These are phyloP conservation scores for Bimuria novae-zelandiae DNA, from an alignment of 2,329 filamentous ascomycete species.

Conservation along the genomic window DNA sequence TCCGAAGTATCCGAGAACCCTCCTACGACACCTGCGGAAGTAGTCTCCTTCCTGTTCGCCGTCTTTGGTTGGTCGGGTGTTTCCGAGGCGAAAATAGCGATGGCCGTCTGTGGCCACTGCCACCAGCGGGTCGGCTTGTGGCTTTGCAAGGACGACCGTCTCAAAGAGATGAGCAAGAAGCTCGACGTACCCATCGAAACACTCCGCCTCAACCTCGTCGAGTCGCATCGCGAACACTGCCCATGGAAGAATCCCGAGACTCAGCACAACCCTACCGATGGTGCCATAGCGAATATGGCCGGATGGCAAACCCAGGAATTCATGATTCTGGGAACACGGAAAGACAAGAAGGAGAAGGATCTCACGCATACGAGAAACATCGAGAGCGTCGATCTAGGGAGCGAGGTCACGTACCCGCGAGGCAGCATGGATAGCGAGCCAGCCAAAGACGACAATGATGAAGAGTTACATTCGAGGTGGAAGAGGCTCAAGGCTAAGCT, in stretches of 20 bases:
- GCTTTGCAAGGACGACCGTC: slow-evolving; percentile 67
- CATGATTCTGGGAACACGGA: slow-evolving; percentile 32
- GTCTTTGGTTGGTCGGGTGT: slow-evolving; percentile 57
- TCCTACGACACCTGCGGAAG: slow-evolving; percentile 26
- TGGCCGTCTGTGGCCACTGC: slow-evolving; percentile 82
- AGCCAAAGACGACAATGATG: slow-evolving; percentile 16
- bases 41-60: slow-evolving; percentile 41
- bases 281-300: slow-evolving; percentile 38
- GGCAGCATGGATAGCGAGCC: slow-evolving; percentile 24
- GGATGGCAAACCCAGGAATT: slow-evolving; percentile 44
- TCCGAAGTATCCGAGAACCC: slow-evolving; percentile 17
- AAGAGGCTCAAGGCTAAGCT: slow-evolving; percentile 43
- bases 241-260: slow-evolving; percentile 46
- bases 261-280: slow-evolving; percentile 38
- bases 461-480: slow-evolving; percentile 37
- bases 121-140: slow-evolving; percentile 88
- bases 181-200: slow-evolving; percentile 34
- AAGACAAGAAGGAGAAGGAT: slow-evolving; percentile 12
- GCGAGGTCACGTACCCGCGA: slow-evolving; percentile 20
- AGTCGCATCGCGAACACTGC: slow-evolving; percentile 48
- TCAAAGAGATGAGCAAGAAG: slow-evolving; percentile 42
- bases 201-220: slow-evolving; percentile 43
- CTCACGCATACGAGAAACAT: slow-evolving; percentile 19
- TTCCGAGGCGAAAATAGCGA: slow-evolving; percentile 67
- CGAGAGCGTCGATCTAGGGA: slow-evolving; percentile 33